Evolutionary conservation across 768 basidiomycete genomes (phyloP).

Genomic region (Cyathus striatus): DNA sequence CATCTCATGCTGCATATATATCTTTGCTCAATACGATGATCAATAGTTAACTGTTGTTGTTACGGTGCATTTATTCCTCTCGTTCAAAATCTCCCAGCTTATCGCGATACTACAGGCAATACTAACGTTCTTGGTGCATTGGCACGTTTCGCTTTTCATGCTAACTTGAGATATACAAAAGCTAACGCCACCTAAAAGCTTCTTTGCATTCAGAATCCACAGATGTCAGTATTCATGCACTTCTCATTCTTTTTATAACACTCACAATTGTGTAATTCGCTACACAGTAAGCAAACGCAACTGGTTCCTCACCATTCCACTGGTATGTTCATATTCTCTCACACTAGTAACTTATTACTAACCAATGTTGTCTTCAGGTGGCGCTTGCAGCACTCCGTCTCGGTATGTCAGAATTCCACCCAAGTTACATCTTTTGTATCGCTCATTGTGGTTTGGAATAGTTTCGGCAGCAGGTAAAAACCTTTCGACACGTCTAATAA

Average conservation of each 20-base stretch:
- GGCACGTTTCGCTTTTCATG: conserved; percentile 23
- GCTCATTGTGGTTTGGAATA: not conserved
- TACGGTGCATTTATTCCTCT: conserved; percentile 17
- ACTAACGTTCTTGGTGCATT: conserved; percentile 46
- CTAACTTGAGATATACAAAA: not conserved
- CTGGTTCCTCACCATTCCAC: conserved; percentile 18
- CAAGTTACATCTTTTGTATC: not conserved
- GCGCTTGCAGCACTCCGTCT: conserved; percentile 21
- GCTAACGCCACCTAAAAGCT: conserved; percentile 11
- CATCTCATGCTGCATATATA: no score
- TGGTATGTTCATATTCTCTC: not conserved
- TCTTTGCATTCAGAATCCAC: conserved; percentile 36
- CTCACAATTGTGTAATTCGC: not conserved
- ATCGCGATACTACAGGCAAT: conserved; percentile 26
- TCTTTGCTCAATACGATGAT: not conserved
- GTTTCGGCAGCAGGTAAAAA: conserved; percentile 7
- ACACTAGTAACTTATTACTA: not conserved
- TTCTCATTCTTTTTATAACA: not conserved
- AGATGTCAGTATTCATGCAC: conserved; percentile 21
- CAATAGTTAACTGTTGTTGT: conserved; percentile 28
- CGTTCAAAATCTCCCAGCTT: not conserved
- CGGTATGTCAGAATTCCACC: conserved; percentile 13
- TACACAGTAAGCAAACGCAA: conserved; percentile 29
- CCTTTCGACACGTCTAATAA: no score
- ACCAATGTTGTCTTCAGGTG: no score